Base-by-base conservation (phyloP, 805 yeast species). In the Cyberlindnera subsufficiens region DNA sequence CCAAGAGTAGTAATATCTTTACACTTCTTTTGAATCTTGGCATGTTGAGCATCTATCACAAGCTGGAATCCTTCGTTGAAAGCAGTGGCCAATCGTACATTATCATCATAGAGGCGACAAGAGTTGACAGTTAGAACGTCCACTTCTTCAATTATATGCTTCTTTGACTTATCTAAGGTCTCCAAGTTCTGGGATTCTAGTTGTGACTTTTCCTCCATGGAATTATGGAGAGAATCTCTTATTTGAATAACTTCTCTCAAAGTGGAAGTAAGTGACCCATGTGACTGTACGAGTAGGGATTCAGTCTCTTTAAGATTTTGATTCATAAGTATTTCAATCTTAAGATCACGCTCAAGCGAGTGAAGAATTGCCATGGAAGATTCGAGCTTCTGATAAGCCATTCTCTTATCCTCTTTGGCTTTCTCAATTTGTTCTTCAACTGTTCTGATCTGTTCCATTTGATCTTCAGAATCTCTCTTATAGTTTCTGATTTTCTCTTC, bases 401-500 rank as follows among this genome's bases (percentile, higher is more conserved):
- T 9, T 1, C 14, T 33, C 15, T 42, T 51, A 18, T 50, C 43
- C 4, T 18, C 38, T 29, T 54, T 52, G 35, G 54, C 43, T 4
- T 29, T 29, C 4, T 45, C 42, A 5, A 58, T 37, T 1, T 46
- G 40, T 11, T 36, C 19, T 38, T 49, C 55, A 16, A 40, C 30
- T 3, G 34, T 48, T 22, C 47, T 53, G 27, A 61, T 52, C 14
- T 59, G 46, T 20, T 54, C 54, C 37, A 60, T 48, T 38, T 65
- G 67, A 25, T 54, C 56, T 25, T 72, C 77, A 44, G 62, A 63
- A 36, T 69, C 68, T 6, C 56, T 62, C 41, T 75, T 68, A 35
- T 69, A 57, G 22, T 62, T 62, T 38, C 59, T 64, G 20, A 72
- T 62, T 50, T 74, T 78, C 22, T 69, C 70, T 40, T 75, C 79